Conservation (phyloP, 768 basidiomycete species). For the Piloderma croceum region DNA sequence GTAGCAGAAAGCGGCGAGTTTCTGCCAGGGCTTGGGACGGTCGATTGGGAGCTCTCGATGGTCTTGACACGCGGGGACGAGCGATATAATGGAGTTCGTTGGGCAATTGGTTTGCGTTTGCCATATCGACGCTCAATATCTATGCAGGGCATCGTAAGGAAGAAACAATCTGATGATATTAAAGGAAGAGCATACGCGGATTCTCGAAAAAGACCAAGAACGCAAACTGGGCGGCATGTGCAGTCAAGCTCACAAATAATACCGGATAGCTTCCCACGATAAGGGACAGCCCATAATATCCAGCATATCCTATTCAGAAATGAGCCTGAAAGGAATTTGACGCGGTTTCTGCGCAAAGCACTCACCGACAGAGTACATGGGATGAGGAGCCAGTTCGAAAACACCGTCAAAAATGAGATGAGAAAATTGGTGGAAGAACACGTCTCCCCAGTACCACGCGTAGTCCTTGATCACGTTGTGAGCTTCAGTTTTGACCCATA, state of each 20-base stretch:
- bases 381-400: slow-evolving; percentile 88
- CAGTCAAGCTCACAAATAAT: slow-evolving; percentile 88
- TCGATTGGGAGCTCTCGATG: too few relatives aligned
- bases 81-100: slow-evolving; percentile 62
- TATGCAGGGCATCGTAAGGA: slow-evolving; percentile 24
- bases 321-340: slow-evolving; percentile 4
- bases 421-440: slow-evolving; percentile 90
- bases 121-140: slow-evolving; percentile 95
- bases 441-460: slow-evolving; percentile 96
- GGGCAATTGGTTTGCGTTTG: slow-evolving; percentile 82
- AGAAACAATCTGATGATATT: neutral
- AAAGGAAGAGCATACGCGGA: slow-evolving; percentile 62
- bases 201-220: slow-evolving; percentile 96
- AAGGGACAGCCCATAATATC: slow-evolving; percentile 93
- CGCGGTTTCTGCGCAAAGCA: slow-evolving; percentile 1
- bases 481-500: slow-evolving; percentile 98
- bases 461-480: slow-evolving; percentile 98
- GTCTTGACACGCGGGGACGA: slow-evolving; percentile 10
- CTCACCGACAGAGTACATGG: slow-evolving; percentile 90
- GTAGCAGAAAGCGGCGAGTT: slow-evolving; percentile 19
- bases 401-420: slow-evolving; percentile 96
- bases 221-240: slow-evolving; percentile 93
- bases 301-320: slow-evolving; percentile 70
- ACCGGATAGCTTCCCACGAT: slow-evolving; percentile 86
- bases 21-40: slow-evolving; percentile 4